Evolutionary conservation across 164 flowering plant genomes (phyloP), one percentile per base, ranked within the genome.

Genomic region (Aristolochia contorta): DNA sequence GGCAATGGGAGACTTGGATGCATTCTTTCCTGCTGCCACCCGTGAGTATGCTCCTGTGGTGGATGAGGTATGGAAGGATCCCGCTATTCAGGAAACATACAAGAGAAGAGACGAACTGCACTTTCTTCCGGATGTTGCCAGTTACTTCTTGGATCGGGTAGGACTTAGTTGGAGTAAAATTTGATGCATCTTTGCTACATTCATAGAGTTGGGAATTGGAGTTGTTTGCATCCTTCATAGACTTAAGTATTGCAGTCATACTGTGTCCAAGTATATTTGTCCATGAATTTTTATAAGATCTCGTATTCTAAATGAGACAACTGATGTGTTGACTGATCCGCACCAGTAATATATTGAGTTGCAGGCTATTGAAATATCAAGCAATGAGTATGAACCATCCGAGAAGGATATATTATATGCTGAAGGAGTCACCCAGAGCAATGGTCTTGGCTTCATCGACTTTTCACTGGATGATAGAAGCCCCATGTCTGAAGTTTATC

Each of bases 371-470:
- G 80, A 74, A 63, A 66, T 77, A 59, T 77, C 80, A 15, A 66
- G 78, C 67, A 74, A 74, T 56, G 80, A 74, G 59, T 77, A 77
- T 58, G 76, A 72, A 68, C 76, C 78, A 59, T 74, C 80, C 4
- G 76, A 77, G 67, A 69, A 50, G 32, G 80, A 77, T 67, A 74
- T 77, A 23, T 63, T 77, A 59, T 72, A 69, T 56, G 78, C 80
- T 56, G 78, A 77, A 67, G 80, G 80, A 43, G 73, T 77, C 48
- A 62, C 76, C 18, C 76, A 64, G 53, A 60, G 76, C 65, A 74
- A 77, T 64, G 76, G 80, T 51, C 64, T 74, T 50, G 55, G 78
- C 16, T 72, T 57, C 37, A 48, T 74, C 15, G 76, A 77, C 23
- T 77, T 77, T 63, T 70, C 74, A 53, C 62, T 74, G 48, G 80